Evolutionary conservation across 192 early-diverging fungal genomes (phyloP).

Genomic region (Umbelopsis ramanniana): DNA sequence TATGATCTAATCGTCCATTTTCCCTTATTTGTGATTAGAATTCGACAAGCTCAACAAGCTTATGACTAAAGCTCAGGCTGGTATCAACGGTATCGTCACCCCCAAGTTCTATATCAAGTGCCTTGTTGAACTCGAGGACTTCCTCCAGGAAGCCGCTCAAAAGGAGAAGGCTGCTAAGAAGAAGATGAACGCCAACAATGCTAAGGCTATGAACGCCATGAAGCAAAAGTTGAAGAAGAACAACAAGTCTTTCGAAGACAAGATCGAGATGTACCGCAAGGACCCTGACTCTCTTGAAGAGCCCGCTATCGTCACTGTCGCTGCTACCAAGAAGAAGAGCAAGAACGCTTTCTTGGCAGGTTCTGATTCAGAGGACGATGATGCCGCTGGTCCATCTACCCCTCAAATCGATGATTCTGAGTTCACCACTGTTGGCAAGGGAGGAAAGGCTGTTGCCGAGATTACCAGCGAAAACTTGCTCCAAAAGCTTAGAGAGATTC

Average conservation of each 20-base stretch:
- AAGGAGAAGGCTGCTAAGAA: conserved; percentile 75
- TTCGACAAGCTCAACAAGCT: conserved; percentile 84
- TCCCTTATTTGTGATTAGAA: conserved; percentile 58
- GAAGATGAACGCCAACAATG: conserved; percentile 84
- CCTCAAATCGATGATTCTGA: conserved; percentile 61
- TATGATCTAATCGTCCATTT: not conserved
- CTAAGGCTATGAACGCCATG: conserved; percentile 86
- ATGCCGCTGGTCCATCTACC: conserved; percentile 12
- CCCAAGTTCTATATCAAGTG: conserved; percentile 79
- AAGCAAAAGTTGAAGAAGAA: conserved; percentile 94
- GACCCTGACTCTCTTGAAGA: conserved; percentile 42
- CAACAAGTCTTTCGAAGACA: conserved; percentile 73
- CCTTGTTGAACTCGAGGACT: conserved; percentile 79
- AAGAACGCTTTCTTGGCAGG: conserved; percentile 52
- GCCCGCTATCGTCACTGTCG: not conserved
- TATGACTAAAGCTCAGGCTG: conserved; percentile 63
- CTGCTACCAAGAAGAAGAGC: conserved; percentile 29
- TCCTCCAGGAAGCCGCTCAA: conserved; percentile 60
- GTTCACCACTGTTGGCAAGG: conserved; percentile 72
- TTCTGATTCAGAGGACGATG: conserved; percentile 51
- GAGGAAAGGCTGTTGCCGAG: conserved; percentile 63
- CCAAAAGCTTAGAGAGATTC: conserved; percentile 79
- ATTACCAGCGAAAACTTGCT: conserved; percentile 78
- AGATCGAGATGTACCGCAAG: conserved; percentile 71
- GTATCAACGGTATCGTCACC: conserved; percentile 54